Percentiles rank a stretch among this genome's conserved stretches.
Evolutionary conservation across 1,284 basidiomycete genomes (phyloP).

Genomic region (Mycena sp.): DNA sequence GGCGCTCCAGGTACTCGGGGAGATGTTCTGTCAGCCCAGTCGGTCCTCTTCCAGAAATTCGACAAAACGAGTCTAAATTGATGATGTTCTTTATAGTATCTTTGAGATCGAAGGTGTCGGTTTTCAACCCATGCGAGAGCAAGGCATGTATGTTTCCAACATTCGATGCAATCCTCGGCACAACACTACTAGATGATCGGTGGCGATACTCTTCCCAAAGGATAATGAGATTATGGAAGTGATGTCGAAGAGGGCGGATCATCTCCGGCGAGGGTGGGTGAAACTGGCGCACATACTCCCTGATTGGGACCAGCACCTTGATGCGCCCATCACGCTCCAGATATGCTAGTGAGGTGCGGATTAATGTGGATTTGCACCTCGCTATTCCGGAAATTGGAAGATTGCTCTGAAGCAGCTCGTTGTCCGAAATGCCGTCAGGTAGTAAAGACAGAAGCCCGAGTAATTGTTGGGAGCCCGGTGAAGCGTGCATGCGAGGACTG

Average conservation of each 20-base stretch:
- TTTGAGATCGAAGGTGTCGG: no score
- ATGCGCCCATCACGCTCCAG: background rate
- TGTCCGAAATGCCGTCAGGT: background rate
- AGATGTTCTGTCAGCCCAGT: no score
- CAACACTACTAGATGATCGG: no score
- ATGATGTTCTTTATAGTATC: no score
- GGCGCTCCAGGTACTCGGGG: no score
- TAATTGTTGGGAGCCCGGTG: background rate
- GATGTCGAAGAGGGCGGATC: background rate
- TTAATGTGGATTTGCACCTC: background rate
- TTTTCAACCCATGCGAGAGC: no score
- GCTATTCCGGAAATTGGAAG: background rate
- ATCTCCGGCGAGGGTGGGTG: background rate
- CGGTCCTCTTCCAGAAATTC: no score
- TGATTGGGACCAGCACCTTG: background rate
- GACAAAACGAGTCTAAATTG: no score
- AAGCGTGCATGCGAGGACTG: slow-evolving; percentile 1
- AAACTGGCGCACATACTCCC: background rate
- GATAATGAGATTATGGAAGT: background rate
- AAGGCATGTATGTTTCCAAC: no score
- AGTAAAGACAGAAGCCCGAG: background rate
- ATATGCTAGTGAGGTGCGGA: background rate
- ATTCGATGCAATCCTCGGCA: no score
- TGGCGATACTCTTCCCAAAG: background rate
- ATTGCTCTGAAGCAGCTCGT: background rate